Percentiles rank a stretch among this genome's conserved stretches.
phyloP scores from a whole-genome alignment of 1,284 basidiomycete species.

The Thecaphora frezii region DNA sequence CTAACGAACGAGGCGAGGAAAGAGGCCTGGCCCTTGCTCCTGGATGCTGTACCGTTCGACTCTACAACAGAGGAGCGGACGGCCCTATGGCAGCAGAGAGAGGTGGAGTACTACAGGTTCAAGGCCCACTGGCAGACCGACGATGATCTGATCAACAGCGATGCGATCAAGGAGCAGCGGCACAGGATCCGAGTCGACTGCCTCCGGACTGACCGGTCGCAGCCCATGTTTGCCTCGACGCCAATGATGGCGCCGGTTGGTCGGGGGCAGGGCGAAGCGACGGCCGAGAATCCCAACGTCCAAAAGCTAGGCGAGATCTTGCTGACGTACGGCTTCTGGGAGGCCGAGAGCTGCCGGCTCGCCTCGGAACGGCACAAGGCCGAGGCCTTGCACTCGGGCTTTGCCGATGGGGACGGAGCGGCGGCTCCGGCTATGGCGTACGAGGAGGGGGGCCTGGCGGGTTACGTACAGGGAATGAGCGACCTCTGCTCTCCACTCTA shows the following conservation, averaged over 20 bases:
- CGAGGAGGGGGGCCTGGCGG: constrained; percentile 11
- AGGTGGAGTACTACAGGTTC: constrained; percentile 27
- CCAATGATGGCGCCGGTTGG: constrained; percentile 47
- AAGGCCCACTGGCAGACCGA: constrained; percentile 37
- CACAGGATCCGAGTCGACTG: constrained; percentile 94
- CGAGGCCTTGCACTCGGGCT: neutral
- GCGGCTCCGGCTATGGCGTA: neutral
- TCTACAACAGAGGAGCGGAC: constrained; percentile 49
- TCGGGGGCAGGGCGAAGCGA: constrained; percentile 67
- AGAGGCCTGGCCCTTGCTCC: constrained; percentile 81
- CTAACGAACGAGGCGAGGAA: constrained; percentile 28
- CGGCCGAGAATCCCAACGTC: constrained; percentile 84
- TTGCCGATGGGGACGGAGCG: neutral
- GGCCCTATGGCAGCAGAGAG: constrained; percentile 16
- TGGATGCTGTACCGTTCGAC: constrained; percentile 82
- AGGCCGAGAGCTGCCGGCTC: constrained; percentile 14
- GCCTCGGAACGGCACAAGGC: neutral
- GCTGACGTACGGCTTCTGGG: constrained; percentile 71
- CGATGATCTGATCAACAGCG: constrained; percentile 10
- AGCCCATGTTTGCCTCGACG: constrained; percentile 70
- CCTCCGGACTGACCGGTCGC: constrained; percentile 89
- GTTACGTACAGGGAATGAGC: constrained; percentile 93
- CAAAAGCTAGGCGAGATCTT: constrained; percentile 76
- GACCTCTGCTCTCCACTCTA: constrained; percentile 93
- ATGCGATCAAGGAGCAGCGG: constrained; percentile 65